Evolutionary conservation across 768 basidiomycete genomes (phyloP).

Genomic region (Peribolospora baueri): DNA sequence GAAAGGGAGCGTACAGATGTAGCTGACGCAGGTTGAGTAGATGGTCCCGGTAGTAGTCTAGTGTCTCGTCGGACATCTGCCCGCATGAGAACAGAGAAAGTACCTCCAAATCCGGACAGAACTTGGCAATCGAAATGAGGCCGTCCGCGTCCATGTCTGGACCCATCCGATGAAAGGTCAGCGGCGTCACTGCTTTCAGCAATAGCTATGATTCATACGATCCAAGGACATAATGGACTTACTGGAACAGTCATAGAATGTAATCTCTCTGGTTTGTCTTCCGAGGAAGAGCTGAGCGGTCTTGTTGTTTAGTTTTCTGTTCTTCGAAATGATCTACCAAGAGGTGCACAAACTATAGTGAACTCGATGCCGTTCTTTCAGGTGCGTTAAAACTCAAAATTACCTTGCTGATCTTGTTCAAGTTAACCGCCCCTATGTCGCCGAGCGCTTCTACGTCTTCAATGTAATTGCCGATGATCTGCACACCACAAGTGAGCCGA

Average conservation of each 20-base stretch:
- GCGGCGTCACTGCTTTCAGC: not conserved
- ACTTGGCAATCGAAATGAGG: constrained; percentile 41
- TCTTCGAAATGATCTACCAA: constrained; percentile 4
- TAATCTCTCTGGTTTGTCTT: constrained; percentile 37
- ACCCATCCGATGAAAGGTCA: not conserved
- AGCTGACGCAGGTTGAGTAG: too few species aligned
- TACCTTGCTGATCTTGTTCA: constrained; percentile 60
- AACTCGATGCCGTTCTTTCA: constrained; percentile 51
- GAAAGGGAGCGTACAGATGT: constrained; percentile 10
- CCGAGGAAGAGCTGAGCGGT: constrained; percentile 72
- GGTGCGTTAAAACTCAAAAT: constrained; percentile 24
- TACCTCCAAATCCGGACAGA: constrained; percentile 60
- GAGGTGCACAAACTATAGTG: constrained; percentile 15
- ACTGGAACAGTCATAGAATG: constrained; percentile 78
- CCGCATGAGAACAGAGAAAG: constrained; percentile 74
- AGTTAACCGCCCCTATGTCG: constrained; percentile 59
- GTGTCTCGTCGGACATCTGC: constrained; percentile 38
- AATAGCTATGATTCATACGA: not conserved
- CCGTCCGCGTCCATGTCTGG: constrained; percentile 45
- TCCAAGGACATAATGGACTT: constrained; percentile 16
- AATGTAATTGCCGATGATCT: constrained; percentile 68
- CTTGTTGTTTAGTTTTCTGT: constrained; percentile 35
- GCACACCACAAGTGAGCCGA: not conserved
- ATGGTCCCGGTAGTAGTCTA: constrained; percentile 15
- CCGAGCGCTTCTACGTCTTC: constrained; percentile 38